These are phyloP conservation scores for Cucurbita maxima DNA, from an alignment of 306 rosid species.

Conservation along the genomic window DNA sequence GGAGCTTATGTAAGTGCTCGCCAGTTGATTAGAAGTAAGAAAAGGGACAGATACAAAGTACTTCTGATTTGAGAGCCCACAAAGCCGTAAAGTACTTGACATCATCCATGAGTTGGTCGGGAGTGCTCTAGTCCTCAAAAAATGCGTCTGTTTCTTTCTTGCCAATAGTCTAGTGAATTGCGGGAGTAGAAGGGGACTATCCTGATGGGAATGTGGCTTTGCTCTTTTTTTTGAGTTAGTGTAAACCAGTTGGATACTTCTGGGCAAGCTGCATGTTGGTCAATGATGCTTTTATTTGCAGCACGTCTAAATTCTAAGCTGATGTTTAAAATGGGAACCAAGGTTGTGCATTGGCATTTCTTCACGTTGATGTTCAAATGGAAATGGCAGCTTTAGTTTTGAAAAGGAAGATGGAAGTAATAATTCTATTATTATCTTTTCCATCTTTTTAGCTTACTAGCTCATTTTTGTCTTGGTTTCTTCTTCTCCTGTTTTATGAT, in stretches of 20 bases:
- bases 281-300: neutral
- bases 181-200: neutral
- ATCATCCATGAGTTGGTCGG: neutral
- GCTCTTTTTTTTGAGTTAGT: neutral
- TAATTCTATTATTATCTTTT: neutral
- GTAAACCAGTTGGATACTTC: neutral
- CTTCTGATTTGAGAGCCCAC: neutral
- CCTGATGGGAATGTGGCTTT: neutral
- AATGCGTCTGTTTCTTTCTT: neutral
- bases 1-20: neutral
- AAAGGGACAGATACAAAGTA: neutral
- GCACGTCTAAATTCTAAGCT: neutral
- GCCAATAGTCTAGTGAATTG: neutral
- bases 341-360: neutral
- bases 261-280: neutral
- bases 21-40: neutral
- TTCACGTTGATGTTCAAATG: neutral
- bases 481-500: neutral
- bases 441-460: neutral
- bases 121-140: neutral
- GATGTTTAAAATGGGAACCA: neutral
- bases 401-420: neutral
- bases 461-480: neutral
- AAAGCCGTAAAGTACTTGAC: neutral
- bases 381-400: neutral